Conservation (phyloP, 306 rosid species). For the Argentina anserina region DNA sequence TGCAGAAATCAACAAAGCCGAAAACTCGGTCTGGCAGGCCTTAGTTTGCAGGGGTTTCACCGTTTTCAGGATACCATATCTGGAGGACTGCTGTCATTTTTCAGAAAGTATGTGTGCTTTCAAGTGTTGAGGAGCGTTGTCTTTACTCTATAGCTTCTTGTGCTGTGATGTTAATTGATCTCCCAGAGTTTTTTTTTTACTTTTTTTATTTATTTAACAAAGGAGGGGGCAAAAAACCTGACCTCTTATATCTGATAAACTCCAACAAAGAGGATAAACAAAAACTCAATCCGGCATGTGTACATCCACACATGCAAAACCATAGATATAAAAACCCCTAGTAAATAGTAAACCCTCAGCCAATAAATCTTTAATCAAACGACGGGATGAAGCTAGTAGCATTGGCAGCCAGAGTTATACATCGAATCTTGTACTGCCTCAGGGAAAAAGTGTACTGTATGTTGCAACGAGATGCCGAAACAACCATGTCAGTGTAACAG, state of each 20-base stretch:
- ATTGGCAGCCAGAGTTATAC: slow-evolving; percentile 1
- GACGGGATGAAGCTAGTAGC: too few relatives aligned
- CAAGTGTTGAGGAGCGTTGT: slow-evolving; percentile 7
- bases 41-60: slow-evolving; percentile 25
- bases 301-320: too few relatives aligned
- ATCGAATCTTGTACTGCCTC: slow-evolving; percentile 9
- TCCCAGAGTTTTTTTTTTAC: too few relatives aligned
- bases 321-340: too few relatives aligned
- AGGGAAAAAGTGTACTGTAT: background rate
- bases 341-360: too few relatives aligned
- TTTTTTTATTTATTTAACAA: too few relatives aligned
- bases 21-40: slow-evolving; percentile 73
- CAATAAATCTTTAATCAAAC: too few relatives aligned
- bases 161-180: slow-evolving; percentile 17
- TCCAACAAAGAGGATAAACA: too few relatives aligned
- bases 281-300: too few relatives aligned
- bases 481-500: slow-evolving; percentile 32
- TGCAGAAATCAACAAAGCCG: slow-evolving; percentile 74
- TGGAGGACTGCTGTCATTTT: slow-evolving; percentile 17
- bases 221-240: too few relatives aligned
- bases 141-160: slow-evolving; percentile 27
- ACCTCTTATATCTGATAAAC: too few relatives aligned
- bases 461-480: slow-evolving; percentile 16
- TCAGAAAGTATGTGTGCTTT: slow-evolving; percentile 1
- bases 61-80: slow-evolving; percentile 20